A percentile compares a stretch with the other conserved stretches of the same genome.
Evolutionary conservation across 1,139 yeast genomes (phyloP).

Genomic region (Sugiyamaella novakii): DNA sequence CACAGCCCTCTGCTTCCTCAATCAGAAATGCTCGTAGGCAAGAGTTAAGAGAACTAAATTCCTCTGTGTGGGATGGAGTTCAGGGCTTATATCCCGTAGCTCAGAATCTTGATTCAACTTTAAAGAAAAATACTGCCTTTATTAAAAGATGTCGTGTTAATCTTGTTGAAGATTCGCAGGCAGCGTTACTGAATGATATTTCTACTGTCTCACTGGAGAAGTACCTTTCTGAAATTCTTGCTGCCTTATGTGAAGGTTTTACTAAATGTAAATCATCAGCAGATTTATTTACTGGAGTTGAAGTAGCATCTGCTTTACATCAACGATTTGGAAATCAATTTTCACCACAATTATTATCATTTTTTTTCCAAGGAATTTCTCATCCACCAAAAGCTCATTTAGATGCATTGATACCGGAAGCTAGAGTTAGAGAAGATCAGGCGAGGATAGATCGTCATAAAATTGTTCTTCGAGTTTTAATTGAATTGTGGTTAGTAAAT

Average conservation of each 20-base stretch:
- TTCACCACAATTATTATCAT: slow-evolving; percentile 54
- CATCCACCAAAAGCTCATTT: slow-evolving; percentile 43
- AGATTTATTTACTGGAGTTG: slow-evolving; percentile 66
- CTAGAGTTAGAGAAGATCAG: slow-evolving; percentile 50
- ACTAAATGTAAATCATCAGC: slow-evolving; percentile 55
- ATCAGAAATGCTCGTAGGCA: slow-evolving; percentile 36
- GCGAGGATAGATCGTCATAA: slow-evolving; percentile 51
- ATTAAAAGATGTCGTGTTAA: slow-evolving; percentile 68
- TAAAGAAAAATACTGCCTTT: slow-evolving; percentile 83
- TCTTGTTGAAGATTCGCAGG: slow-evolving; percentile 53
- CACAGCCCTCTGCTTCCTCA: slow-evolving; percentile 7
- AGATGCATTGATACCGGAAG: slow-evolving; percentile 40
- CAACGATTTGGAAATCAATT: slow-evolving; percentile 65
- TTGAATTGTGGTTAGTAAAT: slow-evolving; percentile 68
- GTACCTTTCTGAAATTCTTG: slow-evolving; percentile 70
- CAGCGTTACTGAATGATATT: slow-evolving; percentile 61
- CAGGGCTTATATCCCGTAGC: slow-evolving; percentile 37
- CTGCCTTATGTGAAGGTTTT: slow-evolving; percentile 66
- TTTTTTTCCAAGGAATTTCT: slow-evolving; percentile 51
- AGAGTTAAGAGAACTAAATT: slow-evolving; percentile 49
- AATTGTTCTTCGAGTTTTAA: slow-evolving; percentile 54
- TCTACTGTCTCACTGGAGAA: slow-evolving; percentile 66
- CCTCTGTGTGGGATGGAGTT: slow-evolving; percentile 58
- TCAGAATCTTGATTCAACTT: slow-evolving; percentile 64
- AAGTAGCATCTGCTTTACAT: slow-evolving; percentile 71